These are phyloP conservation scores for Candida sp. DNA, from an alignment of 1,139 yeast species.

Conservation along the genomic window DNA sequence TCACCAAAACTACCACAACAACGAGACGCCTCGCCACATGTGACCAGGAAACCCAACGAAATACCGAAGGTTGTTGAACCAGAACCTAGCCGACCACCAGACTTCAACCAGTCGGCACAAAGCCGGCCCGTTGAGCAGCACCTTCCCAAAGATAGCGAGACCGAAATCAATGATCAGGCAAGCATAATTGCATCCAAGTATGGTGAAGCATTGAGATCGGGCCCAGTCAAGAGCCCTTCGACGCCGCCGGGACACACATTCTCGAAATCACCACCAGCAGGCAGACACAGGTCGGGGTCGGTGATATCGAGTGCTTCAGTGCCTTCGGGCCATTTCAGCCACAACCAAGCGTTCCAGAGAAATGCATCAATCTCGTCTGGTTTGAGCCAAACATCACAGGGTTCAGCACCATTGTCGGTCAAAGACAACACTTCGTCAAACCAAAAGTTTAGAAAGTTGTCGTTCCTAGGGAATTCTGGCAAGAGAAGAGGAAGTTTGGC, in stretches of 20 bases:
- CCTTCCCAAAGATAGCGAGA: not conserved
- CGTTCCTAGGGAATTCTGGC: conserved; percentile 11
- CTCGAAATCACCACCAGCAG: not conserved
- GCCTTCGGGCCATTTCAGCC: conserved; percentile 7
- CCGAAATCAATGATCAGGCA: conserved; percentile 5
- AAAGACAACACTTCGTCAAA: not conserved
- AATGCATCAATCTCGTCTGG: conserved; percentile 9
- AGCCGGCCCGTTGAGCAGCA: not conserved
- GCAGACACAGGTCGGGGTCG: conserved; percentile 12
- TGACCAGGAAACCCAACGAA: not conserved
- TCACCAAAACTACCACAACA: not conserved
- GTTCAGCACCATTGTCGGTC: not conserved
- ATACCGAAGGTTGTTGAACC: not conserved
- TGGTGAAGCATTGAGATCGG: conserved; percentile 8
- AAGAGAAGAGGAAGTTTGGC: conserved; percentile 10
- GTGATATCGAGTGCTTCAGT: conserved; percentile 6
- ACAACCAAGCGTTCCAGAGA: conserved; percentile 12
- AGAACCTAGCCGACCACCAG: not conserved
- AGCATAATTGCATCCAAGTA: conserved; percentile 10
- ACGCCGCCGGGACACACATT: not conserved
- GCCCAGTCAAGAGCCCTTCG: not conserved
- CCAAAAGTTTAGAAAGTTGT: conserved; percentile 14
- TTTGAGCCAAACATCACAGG: conserved; percentile 5
- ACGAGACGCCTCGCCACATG: not conserved
- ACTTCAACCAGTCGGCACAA: not conserved